A percentile compares a stretch with the other conserved stretches of the same genome.
phyloP scores from a whole-genome alignment of 257 asterid genomes.

The Apocynum venetum region DNA sequence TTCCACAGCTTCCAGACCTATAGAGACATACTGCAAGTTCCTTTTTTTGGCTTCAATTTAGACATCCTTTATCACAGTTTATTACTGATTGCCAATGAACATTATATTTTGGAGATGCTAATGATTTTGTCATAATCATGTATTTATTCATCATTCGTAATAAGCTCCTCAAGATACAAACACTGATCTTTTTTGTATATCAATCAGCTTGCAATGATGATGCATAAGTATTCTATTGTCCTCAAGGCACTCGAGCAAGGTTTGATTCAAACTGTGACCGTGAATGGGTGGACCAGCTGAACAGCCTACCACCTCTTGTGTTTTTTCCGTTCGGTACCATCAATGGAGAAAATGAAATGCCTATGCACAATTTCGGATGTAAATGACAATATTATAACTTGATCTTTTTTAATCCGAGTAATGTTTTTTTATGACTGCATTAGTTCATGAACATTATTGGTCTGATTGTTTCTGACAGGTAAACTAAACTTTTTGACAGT shows the following conservation, averaged over 20 bases:
- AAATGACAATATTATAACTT: background rate
- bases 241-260: conserved; percentile 38
- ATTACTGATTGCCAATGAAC: background rate
- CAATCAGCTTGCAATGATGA: conserved; percentile 58
- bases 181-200: conserved; percentile 30
- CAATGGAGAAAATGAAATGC: background rate
- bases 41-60: conserved; percentile 1
- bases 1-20: conserved; percentile 22
- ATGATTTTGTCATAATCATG: background rate
- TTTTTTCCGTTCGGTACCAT: background rate
- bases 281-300: conserved; percentile 12
- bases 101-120: background rate
- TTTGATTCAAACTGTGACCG: conserved; percentile 26
- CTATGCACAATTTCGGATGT: background rate
- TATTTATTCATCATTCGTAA: background rate
- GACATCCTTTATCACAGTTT: background rate
- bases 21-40: conserved; percentile 10
- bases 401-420: background rate
- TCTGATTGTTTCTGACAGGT: background rate
- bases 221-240: conserved; percentile 40
- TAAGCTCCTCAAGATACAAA: conserved; percentile 5
- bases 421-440: background rate
- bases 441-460: background rate
- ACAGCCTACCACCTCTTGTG: background rate
- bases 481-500: background rate